Percentiles rank a stretch among this genome's conserved stretches.
phyloP scores from a whole-genome alignment of 768 basidiomycete genomes.

The Pleurotus platypus region DNA sequence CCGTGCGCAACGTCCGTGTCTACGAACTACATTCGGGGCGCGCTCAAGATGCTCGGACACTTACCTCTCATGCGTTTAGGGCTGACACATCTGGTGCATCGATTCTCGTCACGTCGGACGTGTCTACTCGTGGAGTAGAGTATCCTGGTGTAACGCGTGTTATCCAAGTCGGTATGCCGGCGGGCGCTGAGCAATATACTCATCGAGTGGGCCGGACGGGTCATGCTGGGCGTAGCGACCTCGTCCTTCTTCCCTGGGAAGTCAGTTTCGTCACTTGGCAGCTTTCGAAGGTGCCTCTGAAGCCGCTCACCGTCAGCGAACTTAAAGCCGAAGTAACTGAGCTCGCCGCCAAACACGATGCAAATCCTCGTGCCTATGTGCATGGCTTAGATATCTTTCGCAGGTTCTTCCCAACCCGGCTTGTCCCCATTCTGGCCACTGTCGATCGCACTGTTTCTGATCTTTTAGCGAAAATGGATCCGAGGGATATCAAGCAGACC shows the following conservation, averaged over 20 bases:
- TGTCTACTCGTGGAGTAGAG: slow-evolving; percentile 86
- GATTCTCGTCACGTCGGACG: slow-evolving; percentile 81
- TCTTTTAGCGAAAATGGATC: slow-evolving; percentile 35
- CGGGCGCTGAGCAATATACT: slow-evolving; percentile 63
- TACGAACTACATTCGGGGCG: slow-evolving; percentile 85
- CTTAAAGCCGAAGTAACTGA: slow-evolving; percentile 40
- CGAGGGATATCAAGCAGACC: slow-evolving; percentile 51
- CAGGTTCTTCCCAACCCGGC: slow-evolving; percentile 12
- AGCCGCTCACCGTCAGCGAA: slow-evolving; percentile 47
- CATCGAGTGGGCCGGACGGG: slow-evolving; percentile 87
- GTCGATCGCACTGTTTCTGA: slow-evolving; percentile 25
- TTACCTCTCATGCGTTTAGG: slow-evolving; percentile 59
- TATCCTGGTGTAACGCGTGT: slow-evolving; percentile 90
- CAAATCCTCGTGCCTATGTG: slow-evolving; percentile 28
- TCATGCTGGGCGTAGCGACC: slow-evolving; percentile 67
- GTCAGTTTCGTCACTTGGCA: slow-evolving; percentile 58
- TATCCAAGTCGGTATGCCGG: slow-evolving; percentile 86
- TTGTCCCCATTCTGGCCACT: slow-evolving; percentile 20
- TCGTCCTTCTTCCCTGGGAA: slow-evolving; percentile 81
- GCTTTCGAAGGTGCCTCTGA: slow-evolving; percentile 66
- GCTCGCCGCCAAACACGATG: slow-evolving; percentile 48
- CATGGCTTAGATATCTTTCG: not conserved
- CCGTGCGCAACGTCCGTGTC: slow-evolving; percentile 46
- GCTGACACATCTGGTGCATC: slow-evolving; percentile 46
- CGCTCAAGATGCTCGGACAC: slow-evolving; percentile 52